Evolutionary conservation across 352 stramenopile species (phyloP).

Genomic region (Pythium brachiatum): DNA sequence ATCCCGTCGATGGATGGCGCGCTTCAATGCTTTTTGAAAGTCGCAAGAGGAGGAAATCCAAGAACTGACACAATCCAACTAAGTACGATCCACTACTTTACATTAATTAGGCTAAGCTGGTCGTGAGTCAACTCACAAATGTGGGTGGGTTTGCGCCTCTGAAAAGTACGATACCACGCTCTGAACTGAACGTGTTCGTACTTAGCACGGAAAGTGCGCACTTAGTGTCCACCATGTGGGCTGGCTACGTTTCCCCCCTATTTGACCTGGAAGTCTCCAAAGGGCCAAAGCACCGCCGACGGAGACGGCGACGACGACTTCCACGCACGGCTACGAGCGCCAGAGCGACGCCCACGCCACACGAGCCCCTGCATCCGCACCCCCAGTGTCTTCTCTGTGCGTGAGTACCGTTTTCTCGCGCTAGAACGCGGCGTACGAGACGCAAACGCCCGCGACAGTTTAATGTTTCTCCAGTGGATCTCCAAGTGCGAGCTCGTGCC

Average conservation of each 20-base stretch:
- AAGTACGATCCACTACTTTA: neutral
- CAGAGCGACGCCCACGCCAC: neutral
- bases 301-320: neutral
- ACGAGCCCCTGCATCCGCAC: neutral
- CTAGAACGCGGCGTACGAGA: neutral
- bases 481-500: conserved; percentile 86
- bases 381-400: neutral
- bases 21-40: conserved; percentile 25
- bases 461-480: conserved; percentile 87
- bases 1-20: conserved; percentile 16
- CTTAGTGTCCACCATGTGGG: conserved; percentile 1
- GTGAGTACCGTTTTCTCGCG: neutral
- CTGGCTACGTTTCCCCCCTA: neutral
- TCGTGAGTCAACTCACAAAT: too few species aligned
- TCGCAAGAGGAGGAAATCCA: conserved; percentile 15
- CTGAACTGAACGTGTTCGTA: neutral
- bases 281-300: neutral
- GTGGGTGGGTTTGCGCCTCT: neutral
- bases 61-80: conserved; percentile 12
- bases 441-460: neutral
- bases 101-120: too few species aligned
- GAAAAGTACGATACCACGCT: neutral
- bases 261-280: conserved; percentile 2
- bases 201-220: neutral
- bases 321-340: neutral